phyloP scores from a whole-genome alignment of 208 protist species.

The Wallacemonas sp. region DNA sequence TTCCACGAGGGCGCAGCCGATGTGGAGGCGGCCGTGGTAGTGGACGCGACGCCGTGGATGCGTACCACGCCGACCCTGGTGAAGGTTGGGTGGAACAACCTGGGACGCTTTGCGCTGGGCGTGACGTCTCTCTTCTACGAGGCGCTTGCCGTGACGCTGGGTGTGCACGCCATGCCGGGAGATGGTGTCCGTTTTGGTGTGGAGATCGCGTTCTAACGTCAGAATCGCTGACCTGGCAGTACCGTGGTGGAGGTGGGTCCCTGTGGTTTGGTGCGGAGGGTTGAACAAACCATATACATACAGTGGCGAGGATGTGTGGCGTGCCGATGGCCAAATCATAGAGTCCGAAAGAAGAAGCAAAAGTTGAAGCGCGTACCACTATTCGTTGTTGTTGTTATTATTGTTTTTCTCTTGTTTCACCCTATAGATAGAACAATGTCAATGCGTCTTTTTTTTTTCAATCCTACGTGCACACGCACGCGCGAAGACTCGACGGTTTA shows the following conservation, averaged over 20 bases:
- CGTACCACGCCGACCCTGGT: conserved; percentile 58
- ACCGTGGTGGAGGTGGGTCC: no score
- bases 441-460: background rate
- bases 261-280: no score
- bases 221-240: no score
- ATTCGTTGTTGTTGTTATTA: background rate
- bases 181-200: conserved; percentile 67
- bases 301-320: no score
- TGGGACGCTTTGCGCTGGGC: conserved; percentile 48
- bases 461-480: background rate
- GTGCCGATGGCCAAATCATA: no score
- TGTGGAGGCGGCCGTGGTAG: conserved; percentile 57
- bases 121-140: conserved; percentile 71
- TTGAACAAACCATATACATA: no score
- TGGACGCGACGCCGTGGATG: conserved; percentile 62
- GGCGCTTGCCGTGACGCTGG: conserved; percentile 54
- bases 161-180: conserved; percentile 48
- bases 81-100: conserved; percentile 71
- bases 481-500: no score
- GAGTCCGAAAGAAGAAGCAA: no score
- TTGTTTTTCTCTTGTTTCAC: background rate
- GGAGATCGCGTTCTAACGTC: conserved; percentile 36
- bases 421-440: background rate
- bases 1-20: conserved; percentile 63
- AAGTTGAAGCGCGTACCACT: no score